phyloP scores from a whole-genome alignment of 129 eudicot species.

The Tagetes erecta region DNA sequence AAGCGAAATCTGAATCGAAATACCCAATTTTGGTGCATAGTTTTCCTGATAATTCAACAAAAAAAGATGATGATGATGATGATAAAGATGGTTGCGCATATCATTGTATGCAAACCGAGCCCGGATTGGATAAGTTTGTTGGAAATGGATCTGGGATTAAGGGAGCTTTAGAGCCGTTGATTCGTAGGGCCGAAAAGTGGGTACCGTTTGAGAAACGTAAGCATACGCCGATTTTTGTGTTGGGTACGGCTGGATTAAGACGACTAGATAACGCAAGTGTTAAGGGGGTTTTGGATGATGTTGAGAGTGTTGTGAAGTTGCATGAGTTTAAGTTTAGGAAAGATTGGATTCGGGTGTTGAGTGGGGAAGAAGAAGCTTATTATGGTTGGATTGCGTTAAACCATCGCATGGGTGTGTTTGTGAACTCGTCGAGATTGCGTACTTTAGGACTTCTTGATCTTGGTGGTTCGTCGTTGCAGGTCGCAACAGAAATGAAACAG shows the following conservation, averaged over 20 bases:
- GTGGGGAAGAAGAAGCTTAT: conserved; percentile 88
- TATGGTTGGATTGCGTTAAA: conserved; percentile 94
- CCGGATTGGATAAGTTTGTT: conserved; percentile 81
- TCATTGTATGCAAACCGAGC: conserved; percentile 94
- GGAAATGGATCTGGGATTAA: conserved; percentile 67
- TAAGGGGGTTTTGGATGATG: conserved; percentile 52
- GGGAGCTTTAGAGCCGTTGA: conserved; percentile 68
- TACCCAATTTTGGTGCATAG: conserved; percentile 66
- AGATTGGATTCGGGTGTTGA: conserved; percentile 84
- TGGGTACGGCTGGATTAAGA: conserved; percentile 91
- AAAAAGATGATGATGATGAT: conserved; percentile 14
- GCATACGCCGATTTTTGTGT: conserved; percentile 63
- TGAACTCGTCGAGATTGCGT: conserved; percentile 42
- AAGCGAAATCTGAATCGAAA: background rate
- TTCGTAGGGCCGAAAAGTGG: conserved; percentile 67
- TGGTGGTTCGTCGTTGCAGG: conserved; percentile 92
- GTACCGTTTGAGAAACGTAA: conserved; percentile 58
- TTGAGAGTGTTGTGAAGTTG: conserved; percentile 54
- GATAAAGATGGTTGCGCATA: conserved; percentile 59
- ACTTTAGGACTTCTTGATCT: conserved; percentile 89
- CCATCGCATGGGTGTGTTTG: conserved; percentile 60
- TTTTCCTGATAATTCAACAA: conserved; percentile 55
- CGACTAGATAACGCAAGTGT: conserved; percentile 42
- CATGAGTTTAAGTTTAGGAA: conserved; percentile 51
- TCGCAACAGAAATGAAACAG: conserved; percentile 53